Conservation (phyloP, 352 stramenopile species). For the Pythium grandisporangium region DNA sequence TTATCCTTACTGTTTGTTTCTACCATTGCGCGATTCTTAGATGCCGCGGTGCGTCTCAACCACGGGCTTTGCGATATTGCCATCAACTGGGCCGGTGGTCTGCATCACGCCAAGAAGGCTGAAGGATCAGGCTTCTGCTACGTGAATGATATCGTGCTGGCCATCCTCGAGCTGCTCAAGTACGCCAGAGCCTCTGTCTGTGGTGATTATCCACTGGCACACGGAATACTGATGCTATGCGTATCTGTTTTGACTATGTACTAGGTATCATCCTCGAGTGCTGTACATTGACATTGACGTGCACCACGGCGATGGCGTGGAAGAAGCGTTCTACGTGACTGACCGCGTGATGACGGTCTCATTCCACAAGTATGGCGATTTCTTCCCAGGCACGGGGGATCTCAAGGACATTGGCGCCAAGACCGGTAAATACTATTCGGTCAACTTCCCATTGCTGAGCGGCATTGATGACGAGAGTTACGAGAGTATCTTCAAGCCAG, state of each 20-base stretch:
- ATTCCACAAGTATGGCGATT: slow-evolving; percentile 99
- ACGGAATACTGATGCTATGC: neutral
- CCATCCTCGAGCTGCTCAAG: slow-evolving; percentile 98
- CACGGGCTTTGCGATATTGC: slow-evolving; percentile 93
- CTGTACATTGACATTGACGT: slow-evolving; percentile 99
- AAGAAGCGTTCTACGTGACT: slow-evolving; percentile 95
- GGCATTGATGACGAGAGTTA: slow-evolving; percentile 96
- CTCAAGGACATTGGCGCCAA: slow-evolving; percentile 92
- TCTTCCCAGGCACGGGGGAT: slow-evolving; percentile 97
- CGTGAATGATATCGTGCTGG: slow-evolving; percentile 98
- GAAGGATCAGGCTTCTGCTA: slow-evolving; percentile 96
- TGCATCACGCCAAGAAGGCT: slow-evolving; percentile 98
- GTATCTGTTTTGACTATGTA: neutral
- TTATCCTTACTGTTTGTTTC: neutral
- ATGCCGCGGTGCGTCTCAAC: slow-evolving; percentile 96
- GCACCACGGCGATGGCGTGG: slow-evolving; percentile 97
- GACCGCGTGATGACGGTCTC: slow-evolving; percentile 99
- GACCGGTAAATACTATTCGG: slow-evolving; percentile 91
- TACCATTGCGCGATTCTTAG: slow-evolving; percentile 19
- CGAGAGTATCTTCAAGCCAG: slow-evolving; percentile 95
- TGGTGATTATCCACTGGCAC: neutral
- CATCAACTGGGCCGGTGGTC: slow-evolving; percentile 97
- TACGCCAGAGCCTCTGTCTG: slow-evolving; percentile 34
- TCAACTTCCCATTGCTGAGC: slow-evolving; percentile 96
- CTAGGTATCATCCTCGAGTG: slow-evolving; percentile 87